A percentile compares a stretch with the other conserved stretches of the same genome.
These are phyloP conservation scores for Phyllosticta citriasiana DNA, from an alignment of 2,329 filamentous ascomycete genomes.

Conservation along the genomic window DNA sequence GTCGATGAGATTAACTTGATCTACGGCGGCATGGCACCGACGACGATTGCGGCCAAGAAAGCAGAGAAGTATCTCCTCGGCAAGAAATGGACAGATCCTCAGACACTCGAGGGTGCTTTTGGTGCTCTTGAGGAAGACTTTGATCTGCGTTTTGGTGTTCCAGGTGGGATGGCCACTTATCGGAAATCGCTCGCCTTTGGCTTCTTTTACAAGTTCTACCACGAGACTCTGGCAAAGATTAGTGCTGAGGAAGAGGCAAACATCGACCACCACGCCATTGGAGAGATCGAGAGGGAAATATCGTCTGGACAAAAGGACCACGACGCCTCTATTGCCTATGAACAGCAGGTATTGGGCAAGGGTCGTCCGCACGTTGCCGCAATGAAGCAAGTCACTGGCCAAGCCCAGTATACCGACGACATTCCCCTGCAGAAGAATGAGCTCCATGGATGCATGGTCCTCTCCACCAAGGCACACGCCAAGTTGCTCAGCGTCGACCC, in stretches of 20 bases:
- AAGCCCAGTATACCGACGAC: conserved; percentile 94
- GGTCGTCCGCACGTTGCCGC: conserved; percentile 82
- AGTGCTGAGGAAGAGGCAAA: conserved; percentile 37
- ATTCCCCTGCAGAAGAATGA: conserved; percentile 82
- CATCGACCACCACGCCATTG: conserved; percentile 63
- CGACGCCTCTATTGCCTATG: conserved; percentile 63
- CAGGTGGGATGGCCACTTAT: conserved; percentile 96
- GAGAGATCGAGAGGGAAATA: conserved; percentile 76
- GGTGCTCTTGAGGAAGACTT: conserved; percentile 83
- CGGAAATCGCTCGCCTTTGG: conserved; percentile 80
- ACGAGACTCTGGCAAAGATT: conserved; percentile 66
- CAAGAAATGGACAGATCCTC: conserved; percentile 67
- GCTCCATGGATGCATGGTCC: conserved; percentile 74
- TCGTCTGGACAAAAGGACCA: conserved; percentile 73
- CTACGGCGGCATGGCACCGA: conserved; percentile 92
- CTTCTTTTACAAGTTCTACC: conserved; percentile 96
- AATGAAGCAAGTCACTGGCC: conserved; percentile 84
- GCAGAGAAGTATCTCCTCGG: conserved; percentile 65
- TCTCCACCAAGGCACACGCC: conserved; percentile 82
- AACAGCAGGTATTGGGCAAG: conserved; percentile 74
- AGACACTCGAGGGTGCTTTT: conserved; percentile 84
- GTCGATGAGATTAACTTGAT: conserved; percentile 71
- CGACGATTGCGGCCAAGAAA: conserved; percentile 75
- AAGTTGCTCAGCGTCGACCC: conserved; percentile 72
- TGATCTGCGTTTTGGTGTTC: conserved; percentile 78